phyloP scores from a whole-genome alignment of 2,329 filamentous ascomycete species.

The Fusarium acutatum region DNA sequence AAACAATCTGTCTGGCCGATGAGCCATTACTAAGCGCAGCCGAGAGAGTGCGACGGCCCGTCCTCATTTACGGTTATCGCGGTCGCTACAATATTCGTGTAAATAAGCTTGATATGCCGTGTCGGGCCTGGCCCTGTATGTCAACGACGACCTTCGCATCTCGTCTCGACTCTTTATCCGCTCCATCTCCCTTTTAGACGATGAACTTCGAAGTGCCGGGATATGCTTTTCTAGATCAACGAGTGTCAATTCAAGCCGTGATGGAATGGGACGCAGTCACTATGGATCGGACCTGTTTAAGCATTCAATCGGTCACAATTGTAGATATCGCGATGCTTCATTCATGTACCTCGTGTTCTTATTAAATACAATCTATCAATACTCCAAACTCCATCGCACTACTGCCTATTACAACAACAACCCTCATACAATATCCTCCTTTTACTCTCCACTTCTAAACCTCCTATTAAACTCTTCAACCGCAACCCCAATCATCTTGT shows the following conservation, averaged over 20 bases:
- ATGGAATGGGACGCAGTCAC: neutral
- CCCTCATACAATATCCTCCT: neutral
- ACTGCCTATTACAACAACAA: neutral
- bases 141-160: neutral
- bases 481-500: constrained; percentile 71
- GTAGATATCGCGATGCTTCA: neutral
- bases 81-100: neutral
- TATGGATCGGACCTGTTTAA: too few species aligned
- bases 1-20: neutral
- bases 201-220: neutral
- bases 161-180: neutral
- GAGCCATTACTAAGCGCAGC: neutral
- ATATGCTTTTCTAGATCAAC: neutral
- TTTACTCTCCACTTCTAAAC: constrained; percentile 55
- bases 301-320: accelerated
- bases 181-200: accelerated
- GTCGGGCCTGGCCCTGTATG: neutral
- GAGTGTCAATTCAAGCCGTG: neutral
- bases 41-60: neutral
- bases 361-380: neutral
- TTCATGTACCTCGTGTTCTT: constrained; percentile 8
- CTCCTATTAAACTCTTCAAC: constrained; percentile 74
- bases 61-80: neutral
- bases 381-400: constrained; percentile 19
- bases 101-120: neutral